Base-by-base conservation (phyloP, 108 stramenopile genomes). In the Craspedostauros australis region DNA sequence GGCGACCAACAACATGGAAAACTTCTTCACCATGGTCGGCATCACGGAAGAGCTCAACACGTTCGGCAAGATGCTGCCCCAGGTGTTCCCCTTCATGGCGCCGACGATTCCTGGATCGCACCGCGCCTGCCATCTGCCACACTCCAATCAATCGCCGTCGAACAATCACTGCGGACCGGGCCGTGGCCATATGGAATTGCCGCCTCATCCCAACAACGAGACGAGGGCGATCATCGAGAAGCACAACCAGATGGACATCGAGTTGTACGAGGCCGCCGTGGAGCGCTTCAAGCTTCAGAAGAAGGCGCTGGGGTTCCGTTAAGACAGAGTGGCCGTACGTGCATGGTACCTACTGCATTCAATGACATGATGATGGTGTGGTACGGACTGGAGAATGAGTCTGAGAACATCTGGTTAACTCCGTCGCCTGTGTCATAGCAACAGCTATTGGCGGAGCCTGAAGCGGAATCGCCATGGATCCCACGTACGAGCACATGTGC, bases 41-140 rank as follows among this genome's bases (percentile, higher is more conserved):
- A 27, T 89, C 20, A 89, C 83, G 12, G 80, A 82, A 57, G 48
- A 75, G 15, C 36, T 89, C 32, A 29, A 59, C 0, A 57, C 64
- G 4, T 48, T 83, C 7, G 67, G 84, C 4, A 29, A 38, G 34
- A n/a, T n/a, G n/a, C n/a, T n/a, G n/a, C n/a, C n/a, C n/a, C n/a
- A n/a, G n/a, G 58, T 76, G 14, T 86, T 89, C 62, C 88, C 88
- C 7, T 89, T 79, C 58, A 49, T 89, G 50, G 60, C 78, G 57
- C 50, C 38, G 37, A 36, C 34, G 9, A 55, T 44, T 4, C 29
- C 52, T 28, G 56, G 64, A 40, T 37, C 27, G 7, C 16, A 48
- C 14, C 23, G 44, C 37, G 37, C 14, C 32, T 89, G 84, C 52
- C 15, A 50, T 2, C 49, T 89, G 47, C 63, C 75, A 24, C 74